Conservation (phyloP, 2,329 filamentous ascomycete species). For the Fusarium sp. region DNA sequence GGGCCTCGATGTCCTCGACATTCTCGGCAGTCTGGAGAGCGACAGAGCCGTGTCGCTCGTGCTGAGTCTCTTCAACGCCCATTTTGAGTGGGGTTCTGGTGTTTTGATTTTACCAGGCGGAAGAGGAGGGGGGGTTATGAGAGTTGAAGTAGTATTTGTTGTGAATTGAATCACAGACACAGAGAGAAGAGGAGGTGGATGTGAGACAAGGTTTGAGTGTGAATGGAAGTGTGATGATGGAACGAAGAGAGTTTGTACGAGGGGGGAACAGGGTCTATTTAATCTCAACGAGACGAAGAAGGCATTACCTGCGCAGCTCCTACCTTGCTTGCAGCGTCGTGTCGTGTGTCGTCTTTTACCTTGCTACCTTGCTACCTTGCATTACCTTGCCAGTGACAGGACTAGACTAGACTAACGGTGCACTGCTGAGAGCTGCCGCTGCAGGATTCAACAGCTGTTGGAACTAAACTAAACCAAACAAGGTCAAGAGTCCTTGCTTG, state of each 20-base stretch:
- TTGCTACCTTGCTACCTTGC: too few species aligned
- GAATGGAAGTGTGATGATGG: constrained; percentile 40
- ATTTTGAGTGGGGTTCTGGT: constrained; percentile 27
- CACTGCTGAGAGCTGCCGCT: not conserved
- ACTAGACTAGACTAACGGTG: not conserved
- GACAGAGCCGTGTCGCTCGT: constrained; percentile 47
- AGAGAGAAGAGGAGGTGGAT: not conserved
- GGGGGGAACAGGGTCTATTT: constrained; percentile 44
- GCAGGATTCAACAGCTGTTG: constrained; percentile 1
- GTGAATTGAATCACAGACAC: constrained; percentile 29
- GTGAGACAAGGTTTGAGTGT: constrained; percentile 20
- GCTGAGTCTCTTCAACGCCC: constrained; percentile 44
- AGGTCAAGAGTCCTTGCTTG: not conserved
- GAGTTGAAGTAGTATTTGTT: constrained; percentile 4
- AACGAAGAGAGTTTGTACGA: constrained; percentile 39
- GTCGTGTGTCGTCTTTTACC: not conserved
- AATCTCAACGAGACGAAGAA: constrained; percentile 41
- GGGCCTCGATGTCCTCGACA: constrained; percentile 73
- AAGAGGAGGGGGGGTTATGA: not conserved
- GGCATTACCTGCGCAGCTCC: not conserved
- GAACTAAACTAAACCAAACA: constrained; percentile 16
- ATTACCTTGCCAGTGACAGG: too few species aligned
- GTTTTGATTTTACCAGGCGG: constrained; percentile 13
- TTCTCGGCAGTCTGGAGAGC: constrained; percentile 62
- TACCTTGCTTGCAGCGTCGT: not conserved